A percentile compares a stretch with the other conserved stretches of the same genome.
These are phyloP conservation scores for Pestalotiopsis sp. DNA, from an alignment of 2,329 filamentous ascomycete species.

Conservation along the genomic window DNA sequence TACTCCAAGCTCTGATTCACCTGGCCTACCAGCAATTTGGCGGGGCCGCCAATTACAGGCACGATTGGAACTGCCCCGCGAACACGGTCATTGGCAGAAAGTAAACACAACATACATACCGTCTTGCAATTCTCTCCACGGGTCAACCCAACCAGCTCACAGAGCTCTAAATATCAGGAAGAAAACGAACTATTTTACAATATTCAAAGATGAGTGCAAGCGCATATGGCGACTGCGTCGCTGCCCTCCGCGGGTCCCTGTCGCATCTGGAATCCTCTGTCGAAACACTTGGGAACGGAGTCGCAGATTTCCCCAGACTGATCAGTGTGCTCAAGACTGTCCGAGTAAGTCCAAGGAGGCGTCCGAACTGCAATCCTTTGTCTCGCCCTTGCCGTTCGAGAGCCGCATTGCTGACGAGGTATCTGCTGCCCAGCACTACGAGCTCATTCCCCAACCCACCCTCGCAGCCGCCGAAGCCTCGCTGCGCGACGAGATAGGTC, in stretches of 20 bases:
- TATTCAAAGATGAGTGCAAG: neutral
- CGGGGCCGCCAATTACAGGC: too few species aligned
- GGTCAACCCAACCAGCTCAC: too few species aligned
- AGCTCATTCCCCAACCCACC: slow-evolving; percentile 84
- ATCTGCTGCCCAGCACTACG: slow-evolving; percentile 71
- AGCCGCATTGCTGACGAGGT: neutral
- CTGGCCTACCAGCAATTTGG: too few species aligned
- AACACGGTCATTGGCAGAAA: neutral
- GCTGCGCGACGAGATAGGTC: slow-evolving; percentile 86
- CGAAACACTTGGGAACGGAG: slow-evolving; percentile 55
- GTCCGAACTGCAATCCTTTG: neutral
- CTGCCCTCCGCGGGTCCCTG: slow-evolving; percentile 62
- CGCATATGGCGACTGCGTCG: slow-evolving; percentile 60
- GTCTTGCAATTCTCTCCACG: neutral
- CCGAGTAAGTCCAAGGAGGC: slow-evolving; percentile 45
- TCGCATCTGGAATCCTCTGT: slow-evolving; percentile 64
- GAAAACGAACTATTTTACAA: neutral
- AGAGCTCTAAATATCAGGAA: too few species aligned
- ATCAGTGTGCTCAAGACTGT: slow-evolving; percentile 59
- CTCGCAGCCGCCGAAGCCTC: slow-evolving; percentile 81
- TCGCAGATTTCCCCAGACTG: slow-evolving; percentile 61
- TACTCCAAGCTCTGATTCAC: too few species aligned
- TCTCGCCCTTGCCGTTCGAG: neutral
- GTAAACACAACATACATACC: neutral
- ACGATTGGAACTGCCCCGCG: neutral